Evolutionary conservation across 2,329 filamentous ascomycete species (phyloP).

Genomic region (Penicillium sumatraense): DNA sequence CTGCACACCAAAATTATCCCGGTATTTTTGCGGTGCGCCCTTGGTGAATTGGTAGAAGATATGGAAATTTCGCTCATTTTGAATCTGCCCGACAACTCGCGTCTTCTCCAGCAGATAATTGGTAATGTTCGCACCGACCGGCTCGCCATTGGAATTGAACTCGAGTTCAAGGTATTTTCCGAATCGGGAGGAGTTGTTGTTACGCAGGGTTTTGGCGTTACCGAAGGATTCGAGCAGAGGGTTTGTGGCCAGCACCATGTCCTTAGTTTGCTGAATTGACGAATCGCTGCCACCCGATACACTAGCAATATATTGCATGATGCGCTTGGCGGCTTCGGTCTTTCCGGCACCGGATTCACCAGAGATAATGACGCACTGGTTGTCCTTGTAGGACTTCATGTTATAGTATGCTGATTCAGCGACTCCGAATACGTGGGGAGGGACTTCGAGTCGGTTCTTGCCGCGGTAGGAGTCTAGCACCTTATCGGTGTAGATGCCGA

Average conservation of each 20-base stretch:
- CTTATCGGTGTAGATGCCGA: constrained; percentile 96
- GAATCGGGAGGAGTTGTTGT: constrained; percentile 98
- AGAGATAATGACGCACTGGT: constrained; percentile 99
- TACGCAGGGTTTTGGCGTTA: constrained; percentile 95
- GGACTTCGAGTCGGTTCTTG: constrained; percentile 92
- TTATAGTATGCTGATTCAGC: constrained; percentile 98
- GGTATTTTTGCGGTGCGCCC: constrained; percentile 83
- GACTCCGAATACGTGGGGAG: constrained; percentile 96
- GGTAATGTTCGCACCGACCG: constrained; percentile 94
- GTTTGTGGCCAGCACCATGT: constrained; percentile 99
- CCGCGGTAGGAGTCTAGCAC: constrained; percentile 93
- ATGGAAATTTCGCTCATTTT: constrained; percentile 96
- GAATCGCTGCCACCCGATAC: constrained; percentile 84
- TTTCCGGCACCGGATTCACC: constrained; percentile 98
- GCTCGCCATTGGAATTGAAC: constrained; percentile 90
- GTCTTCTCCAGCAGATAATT: constrained; percentile 97
- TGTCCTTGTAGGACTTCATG: constrained; percentile 99
- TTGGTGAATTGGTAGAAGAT: constrained; percentile 99
- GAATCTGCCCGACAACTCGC: constrained; percentile 91
- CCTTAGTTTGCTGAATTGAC: constrained; percentile 95
- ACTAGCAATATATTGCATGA: constrained; percentile 99
- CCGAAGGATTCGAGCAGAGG: constrained; percentile 96
- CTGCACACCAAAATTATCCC: constrained; percentile 87
- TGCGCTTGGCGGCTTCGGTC: constrained; percentile 95
- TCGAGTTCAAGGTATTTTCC: constrained; percentile 98